phyloP scores from a whole-genome alignment of 106 monocot genomes.

The Allium cepa region DNA sequence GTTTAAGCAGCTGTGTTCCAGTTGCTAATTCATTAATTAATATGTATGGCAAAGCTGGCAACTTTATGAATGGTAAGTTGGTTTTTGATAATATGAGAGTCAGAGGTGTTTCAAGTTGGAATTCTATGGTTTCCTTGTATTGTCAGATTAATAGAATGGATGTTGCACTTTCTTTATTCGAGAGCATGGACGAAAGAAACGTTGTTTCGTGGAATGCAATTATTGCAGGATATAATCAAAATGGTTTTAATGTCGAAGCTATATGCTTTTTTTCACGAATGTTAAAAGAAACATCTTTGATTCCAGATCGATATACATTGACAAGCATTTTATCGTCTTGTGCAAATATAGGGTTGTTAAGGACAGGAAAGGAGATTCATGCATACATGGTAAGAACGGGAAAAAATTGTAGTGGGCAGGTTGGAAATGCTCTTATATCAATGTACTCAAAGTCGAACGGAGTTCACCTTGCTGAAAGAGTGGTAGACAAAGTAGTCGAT shows the following conservation, averaged over 20 bases:
- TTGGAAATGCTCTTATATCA: constrained; percentile 83
- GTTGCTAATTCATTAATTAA: constrained; percentile 73
- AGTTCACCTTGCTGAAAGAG: constrained; percentile 38
- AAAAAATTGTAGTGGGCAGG: constrained; percentile 26
- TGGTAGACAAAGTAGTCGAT: constrained; percentile 19
- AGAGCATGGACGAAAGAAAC: constrained; percentile 49
- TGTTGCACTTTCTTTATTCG: constrained; percentile 42
- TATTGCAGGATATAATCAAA: constrained; percentile 84
- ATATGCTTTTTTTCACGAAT: constrained; percentile 56
- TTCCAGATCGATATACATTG: constrained; percentile 55
- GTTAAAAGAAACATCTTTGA: constrained; percentile 32
- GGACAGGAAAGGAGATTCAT: constrained; percentile 62
- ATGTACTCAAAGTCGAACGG: constrained; percentile 84
- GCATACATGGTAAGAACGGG: constrained; percentile 43
- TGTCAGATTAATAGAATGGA: constrained; percentile 47
- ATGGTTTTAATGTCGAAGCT: constrained; percentile 49
- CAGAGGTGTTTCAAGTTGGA: constrained; percentile 68
- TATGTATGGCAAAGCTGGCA: constrained; percentile 74
- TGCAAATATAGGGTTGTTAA: constrained; percentile 51
- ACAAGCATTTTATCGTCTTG: constrained; percentile 76
- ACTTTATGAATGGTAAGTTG: constrained; percentile 30
- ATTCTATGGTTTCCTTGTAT: constrained; percentile 64
- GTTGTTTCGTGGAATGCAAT: constrained; percentile 83
- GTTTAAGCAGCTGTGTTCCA: constrained; percentile 42
- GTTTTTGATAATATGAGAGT: constrained; percentile 64